phyloP scores from a whole-genome alignment of 352 stramenopile genomes.

The Phytophthora podocarpi region DNA sequence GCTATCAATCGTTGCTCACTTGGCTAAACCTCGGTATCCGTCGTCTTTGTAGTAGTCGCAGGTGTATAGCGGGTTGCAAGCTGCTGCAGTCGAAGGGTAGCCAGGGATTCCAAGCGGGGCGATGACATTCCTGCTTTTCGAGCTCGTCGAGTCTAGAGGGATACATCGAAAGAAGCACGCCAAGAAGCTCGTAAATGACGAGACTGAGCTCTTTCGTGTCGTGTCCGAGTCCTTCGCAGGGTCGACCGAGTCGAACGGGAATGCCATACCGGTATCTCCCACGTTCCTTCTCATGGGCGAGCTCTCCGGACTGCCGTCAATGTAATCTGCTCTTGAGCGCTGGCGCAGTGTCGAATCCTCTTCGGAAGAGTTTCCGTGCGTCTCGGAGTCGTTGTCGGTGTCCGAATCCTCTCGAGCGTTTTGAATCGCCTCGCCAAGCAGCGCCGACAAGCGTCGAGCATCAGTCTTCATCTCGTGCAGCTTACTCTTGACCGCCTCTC shows the following conservation, averaged over 20 bases:
- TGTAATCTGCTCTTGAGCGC: constrained; percentile 40
- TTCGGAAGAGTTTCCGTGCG: constrained; percentile 29
- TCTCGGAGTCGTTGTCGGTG: constrained; percentile 30
- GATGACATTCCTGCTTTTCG: constrained; percentile 29
- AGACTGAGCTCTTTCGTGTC: neutral
- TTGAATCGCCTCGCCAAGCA: constrained; percentile 55
- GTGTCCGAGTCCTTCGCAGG: constrained; percentile 34
- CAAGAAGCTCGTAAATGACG: constrained; percentile 23
- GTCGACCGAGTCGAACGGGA: constrained; percentile 41
- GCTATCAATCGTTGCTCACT: constrained; percentile 1
- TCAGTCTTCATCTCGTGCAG: constrained; percentile 53
- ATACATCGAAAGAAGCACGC: constrained; percentile 46
- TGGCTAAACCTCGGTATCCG: constrained; percentile 32
- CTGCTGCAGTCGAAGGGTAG: constrained; percentile 44
- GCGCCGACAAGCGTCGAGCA: constrained; percentile 49
- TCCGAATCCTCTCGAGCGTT: constrained; percentile 34
- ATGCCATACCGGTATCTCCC: constrained; percentile 4
- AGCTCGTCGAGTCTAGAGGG: constrained; percentile 5
- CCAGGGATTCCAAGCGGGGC: constrained; percentile 49
- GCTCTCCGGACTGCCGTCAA: constrained; percentile 68
- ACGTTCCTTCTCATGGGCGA: constrained; percentile 68
- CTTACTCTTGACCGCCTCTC: constrained; percentile 58
- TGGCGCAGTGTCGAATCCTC: constrained; percentile 16
- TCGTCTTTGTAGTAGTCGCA: constrained; percentile 67
- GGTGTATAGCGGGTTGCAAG: constrained; percentile 48